Conservation (phyloP, 2,329 filamentous ascomycete genomes). For the Colletotrichum orbiculare region DNA sequence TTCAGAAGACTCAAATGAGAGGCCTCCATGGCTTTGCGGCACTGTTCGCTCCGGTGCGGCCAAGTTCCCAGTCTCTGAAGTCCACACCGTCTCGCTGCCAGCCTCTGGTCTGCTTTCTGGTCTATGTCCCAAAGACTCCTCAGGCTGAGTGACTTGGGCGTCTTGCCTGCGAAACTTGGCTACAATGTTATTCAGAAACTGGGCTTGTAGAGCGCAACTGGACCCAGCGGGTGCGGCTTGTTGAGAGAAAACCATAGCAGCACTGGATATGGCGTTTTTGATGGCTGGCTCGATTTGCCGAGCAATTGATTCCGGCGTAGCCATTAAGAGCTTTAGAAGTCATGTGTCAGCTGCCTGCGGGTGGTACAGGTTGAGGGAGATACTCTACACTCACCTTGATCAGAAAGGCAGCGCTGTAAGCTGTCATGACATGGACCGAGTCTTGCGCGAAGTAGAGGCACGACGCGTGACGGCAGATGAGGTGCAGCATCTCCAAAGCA, state of each 20-base stretch:
- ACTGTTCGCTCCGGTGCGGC: background rate
- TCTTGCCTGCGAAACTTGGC: constrained; percentile 7
- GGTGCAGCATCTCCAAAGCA: constrained; percentile 44
- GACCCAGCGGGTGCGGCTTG: constrained; percentile 43
- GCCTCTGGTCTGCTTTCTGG: background rate
- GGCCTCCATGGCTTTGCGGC: background rate
- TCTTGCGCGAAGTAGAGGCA: constrained; percentile 53
- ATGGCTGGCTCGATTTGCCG: constrained; percentile 25
- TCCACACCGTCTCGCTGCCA: no score
- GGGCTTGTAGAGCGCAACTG: constrained; percentile 46
- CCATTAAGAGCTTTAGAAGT: constrained; percentile 7
- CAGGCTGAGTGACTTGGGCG: background rate
- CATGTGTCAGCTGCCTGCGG: background rate
- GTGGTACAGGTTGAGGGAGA: background rate
- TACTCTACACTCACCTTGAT: constrained; percentile 44
- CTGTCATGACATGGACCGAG: constrained; percentile 55
- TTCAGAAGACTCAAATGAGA: constrained; percentile 33
- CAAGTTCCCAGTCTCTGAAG: no score
- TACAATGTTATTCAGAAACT: constrained; percentile 43
- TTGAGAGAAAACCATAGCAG: constrained; percentile 40
- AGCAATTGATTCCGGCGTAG: constrained; percentile 3
- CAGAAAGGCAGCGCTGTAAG: constrained; percentile 52
- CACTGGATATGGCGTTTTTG: constrained; percentile 33
- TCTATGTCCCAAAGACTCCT: background rate
- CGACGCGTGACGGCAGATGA: constrained; percentile 45